Base-by-base conservation (phyloP, 352 stramenopile species). In the Globisporangium canariense region DNA sequence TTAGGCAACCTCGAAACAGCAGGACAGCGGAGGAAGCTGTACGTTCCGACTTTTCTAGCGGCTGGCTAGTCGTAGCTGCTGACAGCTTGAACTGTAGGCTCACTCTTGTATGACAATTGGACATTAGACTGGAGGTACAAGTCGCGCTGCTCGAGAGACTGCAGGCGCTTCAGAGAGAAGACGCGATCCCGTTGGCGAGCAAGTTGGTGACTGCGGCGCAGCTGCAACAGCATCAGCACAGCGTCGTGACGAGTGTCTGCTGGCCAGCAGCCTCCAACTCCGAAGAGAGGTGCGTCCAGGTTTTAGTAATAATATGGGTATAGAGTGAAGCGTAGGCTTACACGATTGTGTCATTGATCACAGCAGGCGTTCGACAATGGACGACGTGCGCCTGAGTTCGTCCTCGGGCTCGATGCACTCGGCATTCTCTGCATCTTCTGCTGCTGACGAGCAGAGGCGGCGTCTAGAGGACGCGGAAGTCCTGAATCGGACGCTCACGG, bases 201-300 rank as follows among this genome's bases (percentile, higher is more conserved):
- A 45, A 52, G 32, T 16, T 46, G 28, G 49, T 32, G 38, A 46
- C 28, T 7, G n/a, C 49, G 0, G n/a, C 40, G 1, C 52, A 60
- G 36, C 52, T 56, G 13, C 20, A 7, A 14, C 51, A 56, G 60
- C 38, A 56, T n/a, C 50, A 58, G 36, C 40, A 57, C 3, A 22
- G 10, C 4, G 30, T 30, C 5, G 30, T n/a, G 20, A 62, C 14
- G 25, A 58, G 64, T 38, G 58, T 74, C 18, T 79, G 68, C 40
- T 76, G 72, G 69, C 66, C 72, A 1, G 62, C 20, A 8, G 58
- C 53, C 5, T 73, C 68, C 3, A 65, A 66, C 50, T 70, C 64
- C 6, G 64, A 70, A 14, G 60, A 67, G 14, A 70, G 64, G 64
- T 66, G 4, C 25, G 51, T 28, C 25, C 25, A 28, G 25, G 25